These are phyloP conservation scores for Lachancea sp. DNA, from an alignment of 805 yeast genomes.

Conservation along the genomic window DNA sequence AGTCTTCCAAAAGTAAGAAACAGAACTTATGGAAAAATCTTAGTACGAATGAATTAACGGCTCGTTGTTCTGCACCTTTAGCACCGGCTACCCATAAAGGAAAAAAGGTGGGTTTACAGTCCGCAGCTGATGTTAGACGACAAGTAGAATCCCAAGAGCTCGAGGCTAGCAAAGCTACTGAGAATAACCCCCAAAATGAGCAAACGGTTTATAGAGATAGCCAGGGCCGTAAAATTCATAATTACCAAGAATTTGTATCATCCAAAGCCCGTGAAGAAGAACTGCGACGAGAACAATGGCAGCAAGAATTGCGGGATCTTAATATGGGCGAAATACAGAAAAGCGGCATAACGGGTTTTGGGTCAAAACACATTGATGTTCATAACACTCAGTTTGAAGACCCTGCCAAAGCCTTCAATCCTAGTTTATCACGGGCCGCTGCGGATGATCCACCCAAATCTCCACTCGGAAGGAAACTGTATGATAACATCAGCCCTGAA, in stretches of 20 bases:
- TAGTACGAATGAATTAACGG: slow-evolving; percentile 19
- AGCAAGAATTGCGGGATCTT: slow-evolving; percentile 34
- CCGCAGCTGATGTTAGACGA: slow-evolving; percentile 38
- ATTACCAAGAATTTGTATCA: slow-evolving; percentile 19
- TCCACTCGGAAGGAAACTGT: slow-evolving; percentile 47
- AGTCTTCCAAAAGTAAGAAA: neutral
- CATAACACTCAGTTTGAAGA: slow-evolving; percentile 40
- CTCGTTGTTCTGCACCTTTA: slow-evolving; percentile 6
- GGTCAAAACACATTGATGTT: slow-evolving; percentile 19
- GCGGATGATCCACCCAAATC: slow-evolving; percentile 11
- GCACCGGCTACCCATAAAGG: too few species aligned
- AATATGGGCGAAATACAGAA: slow-evolving; percentile 34
- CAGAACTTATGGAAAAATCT: slow-evolving; percentile 26
- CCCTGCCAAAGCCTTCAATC: slow-evolving; percentile 48
- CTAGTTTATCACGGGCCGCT: slow-evolving; percentile 16
- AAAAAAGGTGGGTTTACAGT: slow-evolving; percentile 40
- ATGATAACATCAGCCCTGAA: slow-evolving; percentile 42
- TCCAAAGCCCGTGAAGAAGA: slow-evolving; percentile 16
- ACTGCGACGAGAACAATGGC: slow-evolving; percentile 24
- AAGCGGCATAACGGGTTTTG: slow-evolving; percentile 19
- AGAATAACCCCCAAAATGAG: slow-evolving; percentile 12
- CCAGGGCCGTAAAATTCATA: slow-evolving; percentile 48
- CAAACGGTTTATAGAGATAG: slow-evolving; percentile 56
- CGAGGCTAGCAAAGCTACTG: slow-evolving; percentile 14
- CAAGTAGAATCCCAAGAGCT: slow-evolving; percentile 33